Conservation (phyloP, 345 rosid genomes). For the Draba incana region DNA sequence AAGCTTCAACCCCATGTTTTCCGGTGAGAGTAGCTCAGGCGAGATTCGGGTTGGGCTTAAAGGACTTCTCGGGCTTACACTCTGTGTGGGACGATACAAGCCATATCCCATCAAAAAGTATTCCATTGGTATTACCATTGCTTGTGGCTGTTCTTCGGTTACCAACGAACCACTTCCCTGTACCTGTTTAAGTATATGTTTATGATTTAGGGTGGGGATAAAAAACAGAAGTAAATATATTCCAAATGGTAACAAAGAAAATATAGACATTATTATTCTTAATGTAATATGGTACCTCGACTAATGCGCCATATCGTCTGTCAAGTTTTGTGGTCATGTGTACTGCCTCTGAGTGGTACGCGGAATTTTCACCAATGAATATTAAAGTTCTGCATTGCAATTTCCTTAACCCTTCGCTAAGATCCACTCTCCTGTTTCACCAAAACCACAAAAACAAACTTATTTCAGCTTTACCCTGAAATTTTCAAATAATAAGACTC, state of each 20-base stretch:
- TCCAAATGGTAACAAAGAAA: background rate
- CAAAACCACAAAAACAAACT: background rate
- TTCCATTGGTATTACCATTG: slow-evolving; percentile 94
- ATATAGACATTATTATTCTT: background rate
- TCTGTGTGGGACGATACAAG: slow-evolving; percentile 68
- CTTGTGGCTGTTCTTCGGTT: slow-evolving; percentile 96
- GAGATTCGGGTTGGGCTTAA: slow-evolving; percentile 80
- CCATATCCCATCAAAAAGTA: slow-evolving; percentile 87
- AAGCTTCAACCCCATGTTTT: slow-evolving; percentile 97
- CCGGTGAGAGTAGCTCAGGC: slow-evolving; percentile 93
- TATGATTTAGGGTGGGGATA: background rate
- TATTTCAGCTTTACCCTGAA: background rate
- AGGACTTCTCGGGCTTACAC: slow-evolving; percentile 91
- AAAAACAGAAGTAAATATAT: too few species aligned
- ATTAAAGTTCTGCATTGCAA: slow-evolving; percentile 79
- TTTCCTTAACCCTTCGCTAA: slow-evolving; percentile 72
- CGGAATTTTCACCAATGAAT: slow-evolving; percentile 89
- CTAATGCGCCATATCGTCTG: slow-evolving; percentile 80
- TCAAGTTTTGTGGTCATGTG: slow-evolving; percentile 83
- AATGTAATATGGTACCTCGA: slow-evolving; percentile 60
- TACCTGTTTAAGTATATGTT: slow-evolving; percentile 51
- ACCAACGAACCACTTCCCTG: slow-evolving; percentile 96
- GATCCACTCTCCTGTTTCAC: slow-evolving; percentile 78
- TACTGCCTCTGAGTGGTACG: slow-evolving; percentile 82
- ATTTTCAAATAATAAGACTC: too few species aligned